phyloP scores from a whole-genome alignment of 768 basidiomycete genomes.

The Podaxis sp. region DNA sequence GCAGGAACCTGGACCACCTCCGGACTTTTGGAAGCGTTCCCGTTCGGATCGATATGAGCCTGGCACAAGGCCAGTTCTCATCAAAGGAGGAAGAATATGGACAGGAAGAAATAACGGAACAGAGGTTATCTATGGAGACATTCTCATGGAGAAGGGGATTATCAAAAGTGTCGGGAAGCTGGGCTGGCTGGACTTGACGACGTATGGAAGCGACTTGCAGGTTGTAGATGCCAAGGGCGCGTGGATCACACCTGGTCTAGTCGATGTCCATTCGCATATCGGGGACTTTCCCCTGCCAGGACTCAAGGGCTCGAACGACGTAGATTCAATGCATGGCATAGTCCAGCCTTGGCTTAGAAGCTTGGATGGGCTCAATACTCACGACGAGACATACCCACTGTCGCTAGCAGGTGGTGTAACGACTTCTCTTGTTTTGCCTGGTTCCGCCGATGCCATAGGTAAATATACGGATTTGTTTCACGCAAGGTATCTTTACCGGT shows the following conservation, averaged over 20 bases:
- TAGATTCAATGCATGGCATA: slow-evolving; percentile 50
- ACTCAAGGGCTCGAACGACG: slow-evolving; percentile 54
- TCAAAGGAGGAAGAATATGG: slow-evolving; percentile 83
- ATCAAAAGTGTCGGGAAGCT: slow-evolving; percentile 60
- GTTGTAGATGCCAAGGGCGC: slow-evolving; percentile 64
- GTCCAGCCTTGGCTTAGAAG: slow-evolving; percentile 65
- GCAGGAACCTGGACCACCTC: slow-evolving; percentile 41
- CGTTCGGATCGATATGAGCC: slow-evolving; percentile 66
- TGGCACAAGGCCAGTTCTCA: slow-evolving; percentile 62
- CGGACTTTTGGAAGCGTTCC: slow-evolving; percentile 46
- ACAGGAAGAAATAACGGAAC: slow-evolving; percentile 72
- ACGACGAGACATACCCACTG: slow-evolving; percentile 68
- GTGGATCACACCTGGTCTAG: slow-evolving; percentile 80
- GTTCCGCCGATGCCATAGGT: slow-evolving; percentile 68
- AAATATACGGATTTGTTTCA: slow-evolving; percentile 8
- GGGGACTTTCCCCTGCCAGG: slow-evolving; percentile 53
- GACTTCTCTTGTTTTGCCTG: slow-evolving; percentile 74
- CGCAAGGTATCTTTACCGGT: background rate
- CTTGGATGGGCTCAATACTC: slow-evolving; percentile 79
- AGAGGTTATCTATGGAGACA: slow-evolving; percentile 60
- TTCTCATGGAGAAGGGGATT: slow-evolving; percentile 70
- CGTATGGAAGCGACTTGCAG: slow-evolving; percentile 37
- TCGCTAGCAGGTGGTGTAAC: slow-evolving; percentile 83
- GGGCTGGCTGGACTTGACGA: slow-evolving; percentile 20
- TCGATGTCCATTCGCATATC: slow-evolving; percentile 70